These are phyloP conservation scores for Geoglossum cookeanum DNA, from an alignment of 2,329 filamentous ascomycete species.

Conservation along the genomic window DNA sequence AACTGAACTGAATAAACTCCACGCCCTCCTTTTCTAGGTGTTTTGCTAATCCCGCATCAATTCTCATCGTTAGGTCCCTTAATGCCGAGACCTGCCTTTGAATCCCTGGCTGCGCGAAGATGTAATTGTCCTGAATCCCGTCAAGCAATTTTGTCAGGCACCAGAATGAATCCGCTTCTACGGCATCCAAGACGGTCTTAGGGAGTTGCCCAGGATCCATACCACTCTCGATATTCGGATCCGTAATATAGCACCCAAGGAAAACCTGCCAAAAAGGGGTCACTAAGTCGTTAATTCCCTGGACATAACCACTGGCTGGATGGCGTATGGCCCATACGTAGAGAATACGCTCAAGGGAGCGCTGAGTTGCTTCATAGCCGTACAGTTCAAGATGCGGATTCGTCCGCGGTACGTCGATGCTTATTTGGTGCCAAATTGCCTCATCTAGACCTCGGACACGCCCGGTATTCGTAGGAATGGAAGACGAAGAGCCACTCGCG, in stretches of 20 bases:
- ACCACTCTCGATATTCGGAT: conserved; percentile 73
- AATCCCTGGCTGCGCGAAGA: conserved; percentile 91
- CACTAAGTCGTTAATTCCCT: conserved; percentile 95
- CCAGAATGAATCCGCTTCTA: conserved; percentile 97
- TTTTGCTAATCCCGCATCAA: conserved; percentile 65
- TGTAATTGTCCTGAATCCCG: conserved; percentile 97
- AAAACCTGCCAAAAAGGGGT: conserved; percentile 98
- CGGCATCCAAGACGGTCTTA: conserved; percentile 76
- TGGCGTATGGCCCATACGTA: conserved; percentile 97
- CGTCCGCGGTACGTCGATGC: conserved; percentile 89
- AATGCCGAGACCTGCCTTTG: conserved; percentile 81
- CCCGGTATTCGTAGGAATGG: conserved; percentile 29
- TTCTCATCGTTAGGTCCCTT: conserved; percentile 75
- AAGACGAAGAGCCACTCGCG: conserved; percentile 21
- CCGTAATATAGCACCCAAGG: conserved; percentile 83
- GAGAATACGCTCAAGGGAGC: conserved; percentile 81
- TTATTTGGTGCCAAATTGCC: conserved; percentile 98
- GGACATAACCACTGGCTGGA: conserved; percentile 91
- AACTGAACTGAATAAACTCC: conserved; percentile 98
- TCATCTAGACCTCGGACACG: conserved; percentile 70
- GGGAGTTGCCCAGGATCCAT: conserved; percentile 96
- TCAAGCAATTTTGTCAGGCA: conserved; percentile 95
- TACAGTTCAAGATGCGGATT: conserved; percentile 94
- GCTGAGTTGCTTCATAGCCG: conserved; percentile 85
- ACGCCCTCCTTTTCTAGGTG: conserved; percentile 82